phyloP scores from a whole-genome alignment of 2,329 filamentous ascomycete genomes.

The Dactylellina leptospora region DNA sequence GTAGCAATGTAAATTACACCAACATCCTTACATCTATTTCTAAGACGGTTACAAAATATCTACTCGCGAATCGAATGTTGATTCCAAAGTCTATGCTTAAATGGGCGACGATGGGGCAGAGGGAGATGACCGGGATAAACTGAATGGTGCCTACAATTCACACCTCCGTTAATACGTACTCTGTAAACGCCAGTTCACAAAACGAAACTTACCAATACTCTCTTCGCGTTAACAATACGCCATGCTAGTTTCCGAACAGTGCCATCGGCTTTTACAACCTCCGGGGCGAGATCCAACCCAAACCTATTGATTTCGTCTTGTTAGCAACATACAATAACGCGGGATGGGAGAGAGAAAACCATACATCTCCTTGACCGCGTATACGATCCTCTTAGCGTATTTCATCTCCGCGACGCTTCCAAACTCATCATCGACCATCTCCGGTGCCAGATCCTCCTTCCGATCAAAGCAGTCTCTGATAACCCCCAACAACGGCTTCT shows the following conservation, averaged over 20 bases:
- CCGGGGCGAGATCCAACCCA: constrained; percentile 91
- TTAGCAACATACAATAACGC: neutral
- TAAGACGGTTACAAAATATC: no score
- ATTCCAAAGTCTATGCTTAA: constrained; percentile 16
- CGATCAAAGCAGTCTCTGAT: constrained; percentile 92
- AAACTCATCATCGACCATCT: constrained; percentile 79
- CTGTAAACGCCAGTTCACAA: neutral
- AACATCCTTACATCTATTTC: neutral
- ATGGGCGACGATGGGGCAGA: constrained; percentile 45
- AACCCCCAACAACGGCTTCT: constrained; percentile 77
- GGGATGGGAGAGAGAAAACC: constrained; percentile 55
- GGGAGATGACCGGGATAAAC: constrained; percentile 33
- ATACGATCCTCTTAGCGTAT: constrained; percentile 88
- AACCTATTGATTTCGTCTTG: constrained; percentile 65
- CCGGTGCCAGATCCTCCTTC: constrained; percentile 88
- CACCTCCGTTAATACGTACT: no score
- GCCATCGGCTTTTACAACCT: constrained; percentile 90
- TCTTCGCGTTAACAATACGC: constrained; percentile 95
- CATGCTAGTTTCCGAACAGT: constrained; percentile 89
- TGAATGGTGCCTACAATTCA: constrained; percentile 49
- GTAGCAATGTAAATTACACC: neutral
- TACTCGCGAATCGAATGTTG: neutral
- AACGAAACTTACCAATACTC: constrained; percentile 76
- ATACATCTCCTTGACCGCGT: constrained; percentile 91
- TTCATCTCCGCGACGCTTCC: constrained; percentile 86